Evolutionary conservation across 2,329 filamentous ascomycete species (phyloP), one percentile per base, ranked within the genome.

Genomic region (Alternaria conjuncta): DNA sequence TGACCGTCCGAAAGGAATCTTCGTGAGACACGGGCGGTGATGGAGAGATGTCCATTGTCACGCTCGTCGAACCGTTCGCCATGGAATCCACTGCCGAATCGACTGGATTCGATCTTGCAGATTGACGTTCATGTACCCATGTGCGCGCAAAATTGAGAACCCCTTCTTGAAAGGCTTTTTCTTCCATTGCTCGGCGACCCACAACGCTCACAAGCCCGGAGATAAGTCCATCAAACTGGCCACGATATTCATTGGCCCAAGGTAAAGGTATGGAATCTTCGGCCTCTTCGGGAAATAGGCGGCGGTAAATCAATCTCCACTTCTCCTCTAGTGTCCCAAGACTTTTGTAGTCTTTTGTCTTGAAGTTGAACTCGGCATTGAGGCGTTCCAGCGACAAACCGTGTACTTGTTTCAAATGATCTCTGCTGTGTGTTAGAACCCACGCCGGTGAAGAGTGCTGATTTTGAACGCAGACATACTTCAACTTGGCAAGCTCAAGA

Each of bases 401-500:
- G 30, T 63, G 60, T 23, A 50, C 32, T 12, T 28, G n/a, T 26
- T 63, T 63, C 12, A 59, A 18, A 32, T 63, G 60, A 23, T 63
- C 55, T 21, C 60, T 63, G 41, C 12, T n/a, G 26, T 32, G 2
- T 18, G 15, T 58, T 62, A 36, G 5, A 20, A 12, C 12, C 49
- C 15, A 30, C 54, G 18, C 11, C 15, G 36, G 36, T 25, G 15
- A 13, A 26, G 41, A 50, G 2, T n/a, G 3, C 6, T 36, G 21
- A n/a, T 30, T 11, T 28, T 53, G 28, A 30, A 25, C 36, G 36
- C 36, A 51, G 28, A 46, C 54, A 21, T 60, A 60, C 61, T 54
- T 57, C 15, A 61, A 26, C 26, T 64, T 64, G 13, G 51, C 61
- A 49, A 61, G 20, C 45, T 64, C 61, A 53, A 47, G 44, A 25